Evolutionary conservation across 2,329 filamentous ascomycete genomes (phyloP).

Genomic region (Emergomyces pasteurianus): DNA sequence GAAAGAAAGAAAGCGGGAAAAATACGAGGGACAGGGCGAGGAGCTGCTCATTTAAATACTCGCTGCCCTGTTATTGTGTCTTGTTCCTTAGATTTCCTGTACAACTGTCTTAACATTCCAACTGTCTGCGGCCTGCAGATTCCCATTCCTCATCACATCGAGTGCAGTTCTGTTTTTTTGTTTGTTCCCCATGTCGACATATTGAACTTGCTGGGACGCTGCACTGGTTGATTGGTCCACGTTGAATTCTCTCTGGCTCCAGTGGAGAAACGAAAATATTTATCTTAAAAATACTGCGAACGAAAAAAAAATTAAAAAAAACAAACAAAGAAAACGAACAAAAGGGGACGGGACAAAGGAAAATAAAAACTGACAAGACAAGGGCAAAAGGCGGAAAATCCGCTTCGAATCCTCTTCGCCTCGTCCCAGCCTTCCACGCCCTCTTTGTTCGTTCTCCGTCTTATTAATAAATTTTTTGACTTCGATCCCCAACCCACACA

Average conservation of each 20-base stretch:
- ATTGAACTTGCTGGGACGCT: neutral
- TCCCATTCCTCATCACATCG: neutral
- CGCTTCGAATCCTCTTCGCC: neutral
- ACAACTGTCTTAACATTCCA: neutral
- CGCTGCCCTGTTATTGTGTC: neutral
- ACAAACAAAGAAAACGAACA: too few species aligned
- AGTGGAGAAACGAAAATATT: neutral
- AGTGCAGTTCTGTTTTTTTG: neutral
- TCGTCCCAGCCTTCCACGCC: neutral
- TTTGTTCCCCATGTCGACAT: neutral
- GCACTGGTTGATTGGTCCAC: slow-evolving; percentile 1
- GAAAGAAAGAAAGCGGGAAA: slow-evolving; percentile 6
- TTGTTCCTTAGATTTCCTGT: neutral
- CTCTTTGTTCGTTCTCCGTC: neutral
- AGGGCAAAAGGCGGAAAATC: neutral
- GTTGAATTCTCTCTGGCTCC: neutral
- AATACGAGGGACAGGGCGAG: slow-evolving; percentile 1
- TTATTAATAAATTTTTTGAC: neutral
- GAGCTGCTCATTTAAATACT: slow-evolving; percentile 5
- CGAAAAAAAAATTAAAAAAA: neutral
- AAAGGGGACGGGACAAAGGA: neutral
- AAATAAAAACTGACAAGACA: neutral
- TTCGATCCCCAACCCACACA: neutral
- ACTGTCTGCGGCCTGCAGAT: neutral
- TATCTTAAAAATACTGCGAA: neutral